Evolutionary conservation across 2,329 filamentous ascomycete species (phyloP), one percentile per base, ranked within the genome.

Genomic region (Blastomyces percursus): DNA sequence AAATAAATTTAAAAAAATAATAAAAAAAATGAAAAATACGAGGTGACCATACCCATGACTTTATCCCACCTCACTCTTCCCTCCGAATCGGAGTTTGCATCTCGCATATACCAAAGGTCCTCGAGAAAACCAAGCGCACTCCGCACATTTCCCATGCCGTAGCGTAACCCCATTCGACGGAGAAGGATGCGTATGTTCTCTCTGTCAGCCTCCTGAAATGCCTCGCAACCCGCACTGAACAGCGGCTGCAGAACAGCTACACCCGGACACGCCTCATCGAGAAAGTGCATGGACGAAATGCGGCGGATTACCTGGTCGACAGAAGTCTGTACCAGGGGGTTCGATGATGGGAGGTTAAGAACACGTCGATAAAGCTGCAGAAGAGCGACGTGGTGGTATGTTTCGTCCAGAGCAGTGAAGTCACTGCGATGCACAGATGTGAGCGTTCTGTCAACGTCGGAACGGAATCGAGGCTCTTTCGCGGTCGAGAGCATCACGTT

Each of bases 61-160:
- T 64, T 64, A 62, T 67, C 66, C 66, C 66, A 67, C 27, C 66
- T 63, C 38, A 65, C 54, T 27, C 38, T 66, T 24, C 66, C 66
- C 35, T 65, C 64, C 27, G 40, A 38, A 60, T 67, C 66, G 6
- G 50, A 61, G 38, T 56, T 66, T 11, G 61, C 62, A 50, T 67
- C 66, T 44, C 64, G 62, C 62, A 64, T 64, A 35, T 44, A 50
- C 83, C 85, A 87, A 11, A 87, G 81, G 69, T 86, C 84, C 66
- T 82, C 77, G 3, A 85, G 80, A 44, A 87, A 82, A 14, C 78
- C 78, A 82, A 84, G 85, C 3, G 84, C 81, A 64, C 83, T 77
- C 65, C 79, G 79, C 63, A 87, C 86, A 67, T 87, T 88, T 21
- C 79, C 80, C 85, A 87, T 87, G 24, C 85, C 84, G 70, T 87